phyloP scores from a whole-genome alignment of 495 filamentous ascomycete genomes.

The Neurospora africana region DNA sequence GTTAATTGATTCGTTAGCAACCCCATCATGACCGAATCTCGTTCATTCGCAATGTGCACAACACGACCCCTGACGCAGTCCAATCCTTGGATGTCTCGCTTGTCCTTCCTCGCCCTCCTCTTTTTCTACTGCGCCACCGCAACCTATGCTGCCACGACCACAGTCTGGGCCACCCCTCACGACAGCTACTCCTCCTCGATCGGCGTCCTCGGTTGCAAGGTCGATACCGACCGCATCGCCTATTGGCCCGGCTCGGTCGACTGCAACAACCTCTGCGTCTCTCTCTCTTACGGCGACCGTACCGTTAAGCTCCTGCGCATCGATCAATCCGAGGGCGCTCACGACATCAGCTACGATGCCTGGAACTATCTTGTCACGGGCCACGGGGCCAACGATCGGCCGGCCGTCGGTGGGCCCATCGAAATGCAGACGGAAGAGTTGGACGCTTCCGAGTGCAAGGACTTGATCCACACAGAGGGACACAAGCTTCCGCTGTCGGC shows the following conservation, averaged over 20 bases:
- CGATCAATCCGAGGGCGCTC: conserved; percentile 36
- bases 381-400: conserved; percentile 31
- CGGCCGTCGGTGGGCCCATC: conserved; percentile 31
- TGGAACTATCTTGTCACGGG: conserved; percentile 41
- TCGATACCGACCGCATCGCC: conserved; percentile 37
- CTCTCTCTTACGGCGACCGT: conserved; percentile 30
- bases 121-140: conserved; percentile 16
- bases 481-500: conserved; percentile 37
- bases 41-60: neutral
- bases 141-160: conserved; percentile 19
- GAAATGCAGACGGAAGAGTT: conserved; percentile 33
- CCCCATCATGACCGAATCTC: neutral
- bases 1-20: neutral
- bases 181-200: conserved; percentile 39
- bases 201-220: conserved; percentile 40
- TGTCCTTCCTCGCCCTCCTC: neutral
- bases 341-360: conserved; percentile 41
- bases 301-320: conserved; percentile 34
- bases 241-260: conserved; percentile 39
- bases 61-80: neutral
- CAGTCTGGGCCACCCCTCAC: conserved; percentile 40
- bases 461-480: conserved; percentile 30
- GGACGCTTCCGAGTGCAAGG: conserved; percentile 24
- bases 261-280: conserved; percentile 38
- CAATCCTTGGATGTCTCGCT: neutral